Conservation (phyloP, 345 rosid genomes). For the Cardiospermum halicacabum region DNA sequence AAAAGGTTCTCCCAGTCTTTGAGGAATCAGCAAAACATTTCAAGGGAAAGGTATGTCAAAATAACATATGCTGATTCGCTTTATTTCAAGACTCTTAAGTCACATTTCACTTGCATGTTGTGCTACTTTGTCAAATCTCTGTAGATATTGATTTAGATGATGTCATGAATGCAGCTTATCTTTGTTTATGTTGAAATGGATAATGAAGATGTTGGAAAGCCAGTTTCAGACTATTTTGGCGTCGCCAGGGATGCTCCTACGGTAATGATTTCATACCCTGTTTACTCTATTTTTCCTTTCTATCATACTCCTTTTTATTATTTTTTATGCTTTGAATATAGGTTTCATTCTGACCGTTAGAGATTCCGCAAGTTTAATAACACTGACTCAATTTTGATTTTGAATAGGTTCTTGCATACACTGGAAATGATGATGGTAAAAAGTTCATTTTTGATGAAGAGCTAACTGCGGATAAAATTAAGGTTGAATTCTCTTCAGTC, state of each 20-base stretch:
- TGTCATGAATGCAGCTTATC: slow-evolving; percentile 54
- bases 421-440: slow-evolving; percentile 79
- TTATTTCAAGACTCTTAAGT: slow-evolving; percentile 9
- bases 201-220: slow-evolving; percentile 86
- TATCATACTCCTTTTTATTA: background rate
- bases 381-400: slow-evolving; percentile 14
- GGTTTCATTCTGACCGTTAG: background rate
- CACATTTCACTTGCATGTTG: too few species aligned
- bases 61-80: background rate
- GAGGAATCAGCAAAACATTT: slow-evolving; percentile 79
- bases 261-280: slow-evolving; percentile 25
- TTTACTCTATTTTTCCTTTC: background rate
- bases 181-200: slow-evolving; percentile 87
- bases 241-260: slow-evolving; percentile 57
- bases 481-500: slow-evolving; percentile 41
- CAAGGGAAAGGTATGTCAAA: slow-evolving; percentile 78
- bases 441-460: slow-evolving; percentile 67
- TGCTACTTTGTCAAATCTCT: background rate
- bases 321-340: background rate
- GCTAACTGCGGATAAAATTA: slow-evolving; percentile 57
- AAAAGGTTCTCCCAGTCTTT: slow-evolving; percentile 55
- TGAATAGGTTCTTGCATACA: slow-evolving; percentile 69
- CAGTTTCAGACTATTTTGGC: slow-evolving; percentile 93
- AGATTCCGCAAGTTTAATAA: background rate
- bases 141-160: background rate